Evolutionary conservation across 345 rosid species (phyloP), one percentile per base, ranked within the genome.

Genomic region (Salix suchowensis): DNA sequence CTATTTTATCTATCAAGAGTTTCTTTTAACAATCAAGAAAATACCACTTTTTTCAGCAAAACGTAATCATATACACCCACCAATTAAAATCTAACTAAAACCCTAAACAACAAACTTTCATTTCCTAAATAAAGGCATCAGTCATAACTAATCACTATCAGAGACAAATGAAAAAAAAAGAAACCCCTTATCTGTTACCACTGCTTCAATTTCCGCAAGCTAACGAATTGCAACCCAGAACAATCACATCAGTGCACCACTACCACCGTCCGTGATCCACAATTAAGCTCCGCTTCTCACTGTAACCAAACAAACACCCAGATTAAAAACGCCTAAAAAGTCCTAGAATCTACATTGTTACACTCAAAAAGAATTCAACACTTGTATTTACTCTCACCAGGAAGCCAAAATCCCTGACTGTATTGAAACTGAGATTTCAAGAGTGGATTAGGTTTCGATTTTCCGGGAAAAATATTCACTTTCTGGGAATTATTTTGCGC

Each of bases 211-310:
- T 50, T 89, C 91, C 54, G 83, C 91, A 72, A 87, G 83, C 74
- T 82, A 88, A 84, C 88, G 86, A 80, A 87, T 76, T 54, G 79
- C 90, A 86, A 81, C 67, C 85, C 88, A 87, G 81, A 88, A 86
- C 75, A 81, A 72, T 83, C 94, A 85, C 91, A 88, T 91, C 86
- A 92, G 87, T 76, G 80, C 80, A 74, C 77, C 81, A 82, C 69
- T 82, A 80, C 70, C 82, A 88, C 87, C 86, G 79, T 85, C 79
- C 73, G 70, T 68, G n/a, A 61, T 76, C 58, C 68, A 76, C 32
- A 52, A 28, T 12, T 39, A 16, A 67, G 65, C 26, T 76, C 79
- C 69, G 40, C 32, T n/a, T 36, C 79, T 73, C 50, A 11, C 39
- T 7, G 30, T 48, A 72, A 65, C 39, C 67, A 24, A 52, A 40